These are phyloP conservation scores for Herpotrichia juniperi DNA, from an alignment of 2,329 filamentous ascomycete genomes.

Conservation along the genomic window DNA sequence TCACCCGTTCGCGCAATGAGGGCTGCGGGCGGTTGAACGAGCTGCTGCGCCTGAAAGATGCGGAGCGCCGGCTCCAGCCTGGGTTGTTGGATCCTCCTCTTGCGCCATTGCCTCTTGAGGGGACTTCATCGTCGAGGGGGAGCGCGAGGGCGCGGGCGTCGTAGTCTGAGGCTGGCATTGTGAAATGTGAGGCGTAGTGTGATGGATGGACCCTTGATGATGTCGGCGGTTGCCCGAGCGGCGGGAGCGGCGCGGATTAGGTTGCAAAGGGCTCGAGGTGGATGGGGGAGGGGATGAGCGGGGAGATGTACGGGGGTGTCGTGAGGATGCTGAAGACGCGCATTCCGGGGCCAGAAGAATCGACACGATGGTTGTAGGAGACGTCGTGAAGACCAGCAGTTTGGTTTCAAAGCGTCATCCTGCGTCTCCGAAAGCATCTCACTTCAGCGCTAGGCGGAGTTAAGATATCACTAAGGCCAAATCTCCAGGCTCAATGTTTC, in stretches of 20 bases:
- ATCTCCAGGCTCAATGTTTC: too few relatives aligned
- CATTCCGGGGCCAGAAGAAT: constrained; percentile 4
- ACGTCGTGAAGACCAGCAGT: too few relatives aligned
- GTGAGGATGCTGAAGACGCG: constrained; percentile 2
- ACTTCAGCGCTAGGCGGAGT: background rate
- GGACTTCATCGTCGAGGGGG: constrained; percentile 55
- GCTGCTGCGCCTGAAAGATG: constrained; percentile 48
- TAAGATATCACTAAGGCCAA: too few relatives aligned
- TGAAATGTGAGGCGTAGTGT: constrained; percentile 17
- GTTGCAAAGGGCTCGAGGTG: constrained; percentile 8
- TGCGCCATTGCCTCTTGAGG: constrained; percentile 33
- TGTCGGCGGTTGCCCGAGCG: constrained; percentile 4
- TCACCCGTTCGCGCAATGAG: constrained; percentile 49
- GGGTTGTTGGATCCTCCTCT: constrained; percentile 53
- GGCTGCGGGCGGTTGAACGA: constrained; percentile 39
- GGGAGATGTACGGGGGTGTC: background rate
- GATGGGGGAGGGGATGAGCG: constrained; percentile 18
- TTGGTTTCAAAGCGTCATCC: constrained; percentile 2
- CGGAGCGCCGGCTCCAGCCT: constrained; percentile 58
- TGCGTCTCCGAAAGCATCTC: background rate
- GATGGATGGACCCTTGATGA: constrained; percentile 1
- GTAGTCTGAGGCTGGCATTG: constrained; percentile 54
- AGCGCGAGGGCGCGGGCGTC: constrained; percentile 60
- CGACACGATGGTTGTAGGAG: background rate
- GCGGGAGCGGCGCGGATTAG: constrained; percentile 1